Evolutionary conservation across 345 rosid species (phyloP), one percentile per base, ranked within the genome.

Genomic region (Eutrema heterophyllum): DNA sequence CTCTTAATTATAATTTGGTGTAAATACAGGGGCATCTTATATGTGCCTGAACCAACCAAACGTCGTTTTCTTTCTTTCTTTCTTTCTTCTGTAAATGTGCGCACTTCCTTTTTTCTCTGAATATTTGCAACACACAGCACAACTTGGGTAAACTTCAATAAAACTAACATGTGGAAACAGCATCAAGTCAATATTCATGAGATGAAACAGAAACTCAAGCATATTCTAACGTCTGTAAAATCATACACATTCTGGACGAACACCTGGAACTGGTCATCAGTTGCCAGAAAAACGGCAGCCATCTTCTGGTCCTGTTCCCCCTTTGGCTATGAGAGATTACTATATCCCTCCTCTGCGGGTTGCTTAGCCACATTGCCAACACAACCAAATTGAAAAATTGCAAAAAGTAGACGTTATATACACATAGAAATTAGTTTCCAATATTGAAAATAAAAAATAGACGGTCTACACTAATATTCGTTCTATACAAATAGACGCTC

Each of bases 261-360:
- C 70, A 63, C 71, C 54, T 36, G 46, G 54, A 58, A 48, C 14
- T 67, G 46, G 40, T 38, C 29, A 56, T 65, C 35, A 38, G 49
- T 9, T 43, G 41, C 71, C 73, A 92, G 81, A 87, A 89, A 63
- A 85, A 70, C 24, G 88, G 84, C 88, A 93, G 82, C 97, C 98
- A 90, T 72, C 97, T 93, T 78, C 95, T 81, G 74, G 82, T 80
- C 75, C 88, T 79, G 79, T 72, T 79, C 49, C 67, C 96, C 72
- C 88, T 84, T 70, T 74, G 80, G 76, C 64, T 72, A 52, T 68
- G 64, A 60, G 71, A 68, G 68, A 58, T 26, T 52, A 66, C 61
- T 48, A 74, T 41, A 35, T 74, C 79, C 40, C 87, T 81, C 77
- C 88, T 74, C 70, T 46, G 84, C 40, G 91, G 82, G 67, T 85